phyloP scores from a whole-genome alignment of 306 rosid genomes.

The Cucurbita argyrosperma region DNA sequence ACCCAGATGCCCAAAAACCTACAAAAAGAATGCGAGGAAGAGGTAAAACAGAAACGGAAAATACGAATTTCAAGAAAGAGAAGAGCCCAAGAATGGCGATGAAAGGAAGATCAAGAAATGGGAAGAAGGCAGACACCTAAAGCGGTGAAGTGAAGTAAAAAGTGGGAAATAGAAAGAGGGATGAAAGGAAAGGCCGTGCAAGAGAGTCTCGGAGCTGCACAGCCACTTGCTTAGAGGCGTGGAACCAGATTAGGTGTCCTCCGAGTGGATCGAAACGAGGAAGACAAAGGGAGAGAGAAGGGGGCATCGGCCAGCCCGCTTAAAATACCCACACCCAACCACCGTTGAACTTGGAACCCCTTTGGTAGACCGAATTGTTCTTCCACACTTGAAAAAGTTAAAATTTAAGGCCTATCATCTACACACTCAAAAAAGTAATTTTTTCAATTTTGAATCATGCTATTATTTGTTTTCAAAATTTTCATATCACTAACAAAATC shows the following conservation, averaged over 20 bases:
- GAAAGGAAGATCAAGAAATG: not conserved
- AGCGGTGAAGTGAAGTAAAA: constrained; percentile 18
- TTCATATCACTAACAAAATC: no score
- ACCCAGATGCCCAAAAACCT: not conserved
- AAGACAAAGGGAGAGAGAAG: not conserved
- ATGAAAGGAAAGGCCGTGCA: not conserved
- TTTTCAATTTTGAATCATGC: no score
- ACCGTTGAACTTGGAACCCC: not conserved
- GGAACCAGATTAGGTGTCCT: not conserved
- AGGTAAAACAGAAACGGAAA: not conserved
- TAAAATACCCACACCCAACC: not conserved
- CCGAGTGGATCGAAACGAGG: not conserved
- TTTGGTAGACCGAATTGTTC: not conserved
- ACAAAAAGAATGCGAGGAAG: not conserved
- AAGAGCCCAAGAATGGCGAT: not conserved
- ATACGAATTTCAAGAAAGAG: not conserved
- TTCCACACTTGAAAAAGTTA: no score
- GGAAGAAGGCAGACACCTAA: constrained; percentile 9
- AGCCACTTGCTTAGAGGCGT: not conserved
- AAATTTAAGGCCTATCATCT: no score
- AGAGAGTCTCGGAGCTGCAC: not conserved
- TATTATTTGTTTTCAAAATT: no score
- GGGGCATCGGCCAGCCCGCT: not conserved
- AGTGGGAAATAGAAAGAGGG: constrained; percentile 8
- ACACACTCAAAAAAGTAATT: no score